Evolutionary conservation across 345 rosid species (phyloP).

Genomic region (Melaleuca quinquenervia): DNA sequence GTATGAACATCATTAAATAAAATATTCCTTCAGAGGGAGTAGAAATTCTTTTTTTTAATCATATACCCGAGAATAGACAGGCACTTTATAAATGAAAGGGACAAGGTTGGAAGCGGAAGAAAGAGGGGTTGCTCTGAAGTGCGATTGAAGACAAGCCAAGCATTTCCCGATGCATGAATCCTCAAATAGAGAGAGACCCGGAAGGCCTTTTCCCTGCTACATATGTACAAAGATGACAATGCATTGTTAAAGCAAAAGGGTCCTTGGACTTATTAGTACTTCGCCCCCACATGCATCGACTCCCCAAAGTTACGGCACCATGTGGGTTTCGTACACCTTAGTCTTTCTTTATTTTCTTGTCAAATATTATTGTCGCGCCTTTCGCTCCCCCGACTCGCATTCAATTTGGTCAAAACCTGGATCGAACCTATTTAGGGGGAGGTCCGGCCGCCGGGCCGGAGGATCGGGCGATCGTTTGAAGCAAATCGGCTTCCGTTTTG

Average conservation of each 20-base stretch:
- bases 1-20: too few relatives aligned
- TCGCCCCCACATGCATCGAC: background rate
- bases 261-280: background rate
- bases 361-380: background rate
- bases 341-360: background rate
- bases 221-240: background rate
- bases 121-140: too few relatives aligned
- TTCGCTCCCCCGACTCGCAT: background rate
- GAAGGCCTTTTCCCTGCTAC: background rate
- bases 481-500: background rate
- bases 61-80: too few relatives aligned
- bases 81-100: too few relatives aligned
- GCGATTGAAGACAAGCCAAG: too few relatives aligned
- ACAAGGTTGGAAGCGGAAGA: too few relatives aligned
- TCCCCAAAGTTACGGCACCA: background rate
- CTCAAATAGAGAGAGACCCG: background rate
- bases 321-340: background rate
- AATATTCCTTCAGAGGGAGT: too few relatives aligned
- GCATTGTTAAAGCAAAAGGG: background rate
- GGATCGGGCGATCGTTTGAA: background rate
- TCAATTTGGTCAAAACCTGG: background rate
- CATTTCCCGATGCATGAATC: background rate
- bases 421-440: background rate
- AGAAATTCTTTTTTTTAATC: too few relatives aligned
- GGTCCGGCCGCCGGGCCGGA: rapidly evolving